Base-by-base conservation (phyloP, 2,329 filamentous ascomycete species). In the Fusarium succisae region DNA sequence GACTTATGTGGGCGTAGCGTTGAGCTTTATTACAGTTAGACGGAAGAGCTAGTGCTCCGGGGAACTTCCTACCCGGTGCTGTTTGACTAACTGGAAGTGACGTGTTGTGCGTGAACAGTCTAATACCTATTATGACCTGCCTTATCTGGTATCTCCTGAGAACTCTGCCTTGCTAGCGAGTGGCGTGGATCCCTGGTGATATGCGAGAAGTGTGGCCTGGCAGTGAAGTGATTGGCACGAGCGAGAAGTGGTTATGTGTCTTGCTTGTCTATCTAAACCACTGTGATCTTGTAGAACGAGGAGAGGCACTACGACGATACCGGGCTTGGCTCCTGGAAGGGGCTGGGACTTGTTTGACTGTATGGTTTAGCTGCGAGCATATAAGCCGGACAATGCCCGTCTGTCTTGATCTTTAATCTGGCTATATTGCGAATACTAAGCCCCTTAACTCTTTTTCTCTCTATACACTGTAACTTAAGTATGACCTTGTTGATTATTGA, bases 161-260 rank as follows among this genome's bases (percentile, higher is more conserved):
- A 18, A 66, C 26, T 56, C 63, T 70, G 63, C 59, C 68, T 61
- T 70, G n/a, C 68, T 55, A 61, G 12, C 47, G 22, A 63, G 65
- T 57, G 41, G 14, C 22, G 30, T 62, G n/a, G 53, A 61, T 43
- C 63, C 48, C 39, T 56, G 41, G 28, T 58, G 48, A 56, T 60
- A 8, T 63, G 22, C 41, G 22, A 60, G 41, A 67, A 70, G 48
- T 63, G 41, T 63, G 53, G 58, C 64, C 44, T 26, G 51, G 58
- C 64, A 58, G 50, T 63, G 51, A 13, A 63, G 24, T 53, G 44
- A 58, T 63, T 58, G 38, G 58, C 30, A 53, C 24, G 41, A 39
- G 20, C 18, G 48, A 63, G 43, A 68, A 30, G 53, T 8, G 60
- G 22, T 69, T 64, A 64, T 43, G 43, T 64, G 15, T 56, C 66